Evolutionary conservation across 768 basidiomycete genomes (phyloP), one percentile per base, ranked within the genome.

Genomic region (Hirschioporus abietinus): DNA sequence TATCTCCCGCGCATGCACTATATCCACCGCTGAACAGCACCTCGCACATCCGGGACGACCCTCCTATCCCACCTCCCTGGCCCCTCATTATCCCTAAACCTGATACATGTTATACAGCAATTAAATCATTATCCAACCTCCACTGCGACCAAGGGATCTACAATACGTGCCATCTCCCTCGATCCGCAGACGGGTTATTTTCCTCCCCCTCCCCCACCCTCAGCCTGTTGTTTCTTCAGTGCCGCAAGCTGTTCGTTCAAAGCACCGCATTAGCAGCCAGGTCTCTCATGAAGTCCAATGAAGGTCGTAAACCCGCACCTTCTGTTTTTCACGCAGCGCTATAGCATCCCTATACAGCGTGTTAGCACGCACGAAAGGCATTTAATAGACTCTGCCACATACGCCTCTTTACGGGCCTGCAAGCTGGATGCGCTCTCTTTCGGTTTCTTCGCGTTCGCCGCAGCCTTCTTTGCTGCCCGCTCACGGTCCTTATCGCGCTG

Each of bases 381-480:
- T 2, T 30, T 30, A 30, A 30, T 30, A 3, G 30, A 30, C 2
- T 30, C 30, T 30, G 35, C 20, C 64, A 70, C 67, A 9, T 58
- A 70, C 67, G 64, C 65, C 36, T 70, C 69, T 60, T 62, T 68
- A 24, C 67, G 67, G 30, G 65, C 66, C 67, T 65, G 64, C 23
- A 70, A 63, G 15, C 42, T 59, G 34, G 67, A 26, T 20, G 57
- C 65, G 63, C 65, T 66, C 63, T 70, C 67, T 35, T 68, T 70
- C 24, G 68, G 68, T 23, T 42, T 62, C 57, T 68, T 70, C 18
- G 35, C 60, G 42, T 60, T 58, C 26, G 60, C 64, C 15, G 42
- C 67, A 1, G 62, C 34, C 63, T 70, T 70, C 67, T 70, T 70
- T 62, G 68, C 67, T 9, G 67, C 67, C 65, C 66, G 65, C 18